These are phyloP conservation scores for Trypanosoma scelopori DNA, from an alignment of 208 protist genomes.

Conservation along the genomic window DNA sequence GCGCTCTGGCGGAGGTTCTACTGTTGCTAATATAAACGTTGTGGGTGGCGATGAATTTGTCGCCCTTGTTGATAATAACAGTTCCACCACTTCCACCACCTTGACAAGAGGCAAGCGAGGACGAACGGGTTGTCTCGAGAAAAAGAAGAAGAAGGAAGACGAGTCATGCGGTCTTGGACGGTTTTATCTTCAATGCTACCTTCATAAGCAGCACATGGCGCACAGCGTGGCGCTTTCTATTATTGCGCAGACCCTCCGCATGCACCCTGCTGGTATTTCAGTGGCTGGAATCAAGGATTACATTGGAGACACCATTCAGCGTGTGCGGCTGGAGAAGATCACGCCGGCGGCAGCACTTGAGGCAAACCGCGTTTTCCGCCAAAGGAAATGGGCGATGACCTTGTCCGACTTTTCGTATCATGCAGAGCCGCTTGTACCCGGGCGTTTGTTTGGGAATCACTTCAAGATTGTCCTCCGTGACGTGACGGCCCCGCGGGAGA, in stretches of 20 bases:
- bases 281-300: constrained; percentile 88
- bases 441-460: constrained; percentile 81
- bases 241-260: constrained; percentile 68
- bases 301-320: constrained; percentile 86
- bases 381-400: constrained; percentile 48
- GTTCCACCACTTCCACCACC: neutral
- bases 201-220: constrained; percentile 84
- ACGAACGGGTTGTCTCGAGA: no score
- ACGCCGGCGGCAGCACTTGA: constrained; percentile 57
- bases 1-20: neutral
- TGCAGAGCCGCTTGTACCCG: constrained; percentile 48
- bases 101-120: neutral
- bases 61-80: neutral
- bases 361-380: constrained; percentile 53
- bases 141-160: no score
- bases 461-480: constrained; percentile 82
- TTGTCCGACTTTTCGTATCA: constrained; percentile 87
- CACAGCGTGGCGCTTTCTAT: constrained; percentile 65
- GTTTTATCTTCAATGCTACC: constrained; percentile 67
- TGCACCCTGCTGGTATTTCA: constrained; percentile 78
- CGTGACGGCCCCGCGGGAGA: constrained; percentile 45
- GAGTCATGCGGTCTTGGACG: neutral
- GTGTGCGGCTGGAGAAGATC: constrained; percentile 68
- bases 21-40: neutral
- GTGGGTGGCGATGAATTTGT: neutral